Conservation (phyloP, 192 early-diverging fungal genomes). For the Entrophospora sp. region DNA sequence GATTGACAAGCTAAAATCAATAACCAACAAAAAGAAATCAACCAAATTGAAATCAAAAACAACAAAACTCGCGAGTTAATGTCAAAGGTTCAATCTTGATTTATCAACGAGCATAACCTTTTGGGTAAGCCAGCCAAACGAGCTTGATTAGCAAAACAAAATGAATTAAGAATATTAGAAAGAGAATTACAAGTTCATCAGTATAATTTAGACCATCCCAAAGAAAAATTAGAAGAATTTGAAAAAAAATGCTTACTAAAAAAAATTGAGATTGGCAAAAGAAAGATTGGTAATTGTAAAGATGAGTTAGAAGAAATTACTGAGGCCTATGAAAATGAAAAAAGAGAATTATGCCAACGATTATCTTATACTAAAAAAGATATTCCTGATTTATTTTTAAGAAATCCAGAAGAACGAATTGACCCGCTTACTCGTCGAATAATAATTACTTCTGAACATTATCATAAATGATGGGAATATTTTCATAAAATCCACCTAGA, state of each 20-base stretch:
- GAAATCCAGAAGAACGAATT: constrained; percentile 6
- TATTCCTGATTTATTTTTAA: background rate
- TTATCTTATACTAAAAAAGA: background rate
- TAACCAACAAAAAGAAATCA: background rate
- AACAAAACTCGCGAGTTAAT: constrained; percentile 7
- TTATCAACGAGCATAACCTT: constrained; percentile 8
- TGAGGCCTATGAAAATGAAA: background rate
- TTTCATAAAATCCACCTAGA: background rate
- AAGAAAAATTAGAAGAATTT: constrained; percentile 5
- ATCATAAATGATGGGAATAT: background rate
- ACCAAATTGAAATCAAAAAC: background rate
- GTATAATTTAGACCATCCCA: constrained; percentile 8
- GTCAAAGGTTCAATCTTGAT: background rate
- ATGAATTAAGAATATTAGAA: background rate
- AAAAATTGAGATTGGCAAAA: constrained; percentile 6
- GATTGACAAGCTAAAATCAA: background rate
- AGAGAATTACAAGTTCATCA: constrained; percentile 8
- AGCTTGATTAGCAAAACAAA: background rate
- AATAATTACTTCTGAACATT: background rate
- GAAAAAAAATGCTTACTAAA: constrained; percentile 9
- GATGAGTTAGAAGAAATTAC: background rate
- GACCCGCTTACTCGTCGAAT: background rate
- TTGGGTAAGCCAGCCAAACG: background rate
- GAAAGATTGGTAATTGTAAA: constrained; percentile 14
- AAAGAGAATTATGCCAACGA: constrained; percentile 12